Evolutionary conservation across 2,329 filamentous ascomycete genomes (phyloP).

Genomic region (Xylaria sp.): DNA sequence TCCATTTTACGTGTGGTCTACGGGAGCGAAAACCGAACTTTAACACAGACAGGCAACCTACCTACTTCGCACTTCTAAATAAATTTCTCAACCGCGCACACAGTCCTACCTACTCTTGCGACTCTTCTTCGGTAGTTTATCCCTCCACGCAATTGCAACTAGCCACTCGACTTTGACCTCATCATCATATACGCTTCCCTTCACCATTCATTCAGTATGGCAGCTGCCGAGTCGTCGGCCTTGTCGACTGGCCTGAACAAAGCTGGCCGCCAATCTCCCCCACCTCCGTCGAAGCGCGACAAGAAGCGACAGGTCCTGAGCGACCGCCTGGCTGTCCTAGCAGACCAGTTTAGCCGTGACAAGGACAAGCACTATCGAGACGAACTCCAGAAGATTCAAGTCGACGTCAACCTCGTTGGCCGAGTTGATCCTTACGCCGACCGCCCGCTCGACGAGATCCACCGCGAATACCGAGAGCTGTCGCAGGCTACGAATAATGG

Average conservation of each 20-base stretch:
- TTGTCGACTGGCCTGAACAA: conserved; percentile 21
- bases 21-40: not conserved
- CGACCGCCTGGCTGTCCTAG: conserved; percentile 22
- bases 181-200: not conserved
- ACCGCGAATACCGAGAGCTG: conserved; percentile 45
- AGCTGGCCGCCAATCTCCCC: conserved; percentile 19
- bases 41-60: not conserved
- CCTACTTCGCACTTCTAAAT: not conserved
- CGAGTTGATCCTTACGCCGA: conserved; percentile 77
- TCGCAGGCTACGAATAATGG: conserved; percentile 42
- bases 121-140: not conserved
- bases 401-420: conserved; percentile 46
- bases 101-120: not conserved
- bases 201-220: conserved; percentile 14
- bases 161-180: not conserved
- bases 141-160: not conserved
- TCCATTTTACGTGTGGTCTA: not conserved
- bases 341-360: conserved; percentile 26
- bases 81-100: not conserved
- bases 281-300: conserved; percentile 27
- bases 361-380: conserved; percentile 28
- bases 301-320: conserved; percentile 26
- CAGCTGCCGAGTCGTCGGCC: conserved; percentile 23
- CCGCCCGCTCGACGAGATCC: conserved; percentile 48
- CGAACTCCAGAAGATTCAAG: conserved; percentile 31